A percentile compares a stretch with the other conserved stretches of the same genome.
Conservation (phyloP, 179 eudicot genomes). For the Beta lomatogona region DNA sequence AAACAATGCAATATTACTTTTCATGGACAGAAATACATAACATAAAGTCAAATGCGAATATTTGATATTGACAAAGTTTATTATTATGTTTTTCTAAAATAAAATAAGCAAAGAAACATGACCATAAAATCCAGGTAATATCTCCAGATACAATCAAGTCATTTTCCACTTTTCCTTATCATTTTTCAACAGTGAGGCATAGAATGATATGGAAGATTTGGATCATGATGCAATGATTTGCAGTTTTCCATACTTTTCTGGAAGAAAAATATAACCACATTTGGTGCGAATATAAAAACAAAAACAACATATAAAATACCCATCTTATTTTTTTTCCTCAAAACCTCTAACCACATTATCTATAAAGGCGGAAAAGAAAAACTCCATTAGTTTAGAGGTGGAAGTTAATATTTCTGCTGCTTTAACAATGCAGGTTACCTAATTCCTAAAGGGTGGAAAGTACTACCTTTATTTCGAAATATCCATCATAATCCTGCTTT, state of each 20-base stretch:
- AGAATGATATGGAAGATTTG: conserved; percentile 9
- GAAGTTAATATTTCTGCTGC: background rate
- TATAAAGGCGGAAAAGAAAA: no score
- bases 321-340: no score
- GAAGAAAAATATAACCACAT: conserved; percentile 1
- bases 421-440: conserved; percentile 40
- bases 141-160: background rate
- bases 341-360: no score
- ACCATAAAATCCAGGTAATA: background rate
- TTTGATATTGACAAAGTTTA: background rate
- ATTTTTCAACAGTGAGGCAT: background rate
- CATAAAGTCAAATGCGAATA: background rate
- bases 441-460: conserved; percentile 65
- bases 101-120: background rate
- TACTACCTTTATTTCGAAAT: conserved; percentile 53
- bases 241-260: conserved; percentile 13
- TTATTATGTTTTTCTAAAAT: background rate
- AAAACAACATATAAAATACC: no score
- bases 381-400: background rate
- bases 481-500: conserved; percentile 51
- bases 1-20: no score
- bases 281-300: conserved; percentile 1
- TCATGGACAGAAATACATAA: no score
- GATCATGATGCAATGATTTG: background rate
- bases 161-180: background rate